Evolutionary conservation across 108 stramenopile genomes (phyloP).

Genomic region (Discostella pseudostelligera): DNA sequence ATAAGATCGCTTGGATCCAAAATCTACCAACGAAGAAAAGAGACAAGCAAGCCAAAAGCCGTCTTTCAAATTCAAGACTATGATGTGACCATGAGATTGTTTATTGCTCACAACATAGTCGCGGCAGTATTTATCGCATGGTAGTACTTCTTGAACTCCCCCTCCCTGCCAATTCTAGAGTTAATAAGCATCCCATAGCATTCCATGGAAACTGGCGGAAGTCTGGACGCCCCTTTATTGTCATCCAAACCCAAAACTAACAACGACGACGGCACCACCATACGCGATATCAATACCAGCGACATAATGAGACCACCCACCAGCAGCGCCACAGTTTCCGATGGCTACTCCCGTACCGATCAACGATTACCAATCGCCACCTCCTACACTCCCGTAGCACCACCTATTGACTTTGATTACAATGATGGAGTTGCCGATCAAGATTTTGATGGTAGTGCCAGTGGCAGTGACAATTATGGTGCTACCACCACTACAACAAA

Average conservation of each 20-base stretch:
- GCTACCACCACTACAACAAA: constrained; percentile 6
- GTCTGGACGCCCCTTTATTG: background rate
- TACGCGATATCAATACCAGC: too few species aligned
- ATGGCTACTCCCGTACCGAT: constrained; percentile 50
- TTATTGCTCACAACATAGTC: too few species aligned
- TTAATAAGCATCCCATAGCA: background rate
- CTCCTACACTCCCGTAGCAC: constrained; percentile 43
- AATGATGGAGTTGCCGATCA: constrained; percentile 33
- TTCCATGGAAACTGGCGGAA: background rate
- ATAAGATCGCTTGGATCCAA: too few species aligned
- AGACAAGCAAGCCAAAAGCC: too few species aligned
- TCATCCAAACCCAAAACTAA: background rate
- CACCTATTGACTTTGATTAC: constrained; percentile 44
- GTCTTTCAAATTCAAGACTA: too few species aligned
- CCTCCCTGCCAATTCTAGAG: background rate
- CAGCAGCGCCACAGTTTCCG: constrained; percentile 35
- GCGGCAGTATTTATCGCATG: too few species aligned
- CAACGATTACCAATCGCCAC: constrained; percentile 42
- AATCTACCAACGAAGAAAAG: too few species aligned
- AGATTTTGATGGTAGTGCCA: background rate
- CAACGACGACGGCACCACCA: background rate
- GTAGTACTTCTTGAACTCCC: too few species aligned
- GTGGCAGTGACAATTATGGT: constrained; percentile 7
- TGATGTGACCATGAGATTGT: too few species aligned
- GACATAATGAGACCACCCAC: constrained; percentile 1